These are phyloP conservation scores for Phialocephala sp. DNA, from an alignment of 2,329 filamentous ascomycete genomes.

Conservation along the genomic window DNA sequence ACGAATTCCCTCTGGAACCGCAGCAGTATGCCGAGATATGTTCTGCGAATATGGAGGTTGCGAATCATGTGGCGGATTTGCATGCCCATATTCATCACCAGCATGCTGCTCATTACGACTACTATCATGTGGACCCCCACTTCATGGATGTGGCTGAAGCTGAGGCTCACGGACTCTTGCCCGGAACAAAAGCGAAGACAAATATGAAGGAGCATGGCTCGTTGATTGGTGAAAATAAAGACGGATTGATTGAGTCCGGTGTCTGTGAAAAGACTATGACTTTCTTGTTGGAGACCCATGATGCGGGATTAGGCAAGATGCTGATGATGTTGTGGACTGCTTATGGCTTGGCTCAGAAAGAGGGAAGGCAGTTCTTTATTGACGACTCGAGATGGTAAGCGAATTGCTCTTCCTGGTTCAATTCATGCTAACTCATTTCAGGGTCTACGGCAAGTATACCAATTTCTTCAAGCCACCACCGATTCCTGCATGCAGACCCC, in stretches of 20 bases:
- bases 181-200: constrained; percentile 44
- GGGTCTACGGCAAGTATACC: constrained; percentile 77
- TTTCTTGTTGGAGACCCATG: constrained; percentile 74
- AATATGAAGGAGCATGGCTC: constrained; percentile 41
- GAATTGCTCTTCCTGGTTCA: neutral
- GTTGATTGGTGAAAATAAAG: constrained; percentile 56
- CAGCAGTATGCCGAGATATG: constrained; percentile 74
- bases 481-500: constrained; percentile 68
- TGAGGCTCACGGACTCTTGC: constrained; percentile 66
- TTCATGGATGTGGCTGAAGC: constrained; percentile 80
- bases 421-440: constrained; percentile 37
- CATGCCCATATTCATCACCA: constrained; percentile 50
- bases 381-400: constrained; percentile 77
- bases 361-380: constrained; percentile 80
- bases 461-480: constrained; percentile 75
- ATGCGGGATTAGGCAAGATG: constrained; percentile 78
- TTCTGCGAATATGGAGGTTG: constrained; percentile 68
- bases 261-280: constrained; percentile 76
- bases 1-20: constrained; percentile 69
- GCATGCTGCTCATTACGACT: constrained; percentile 54
- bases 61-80: constrained; percentile 60
- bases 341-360: constrained; percentile 77
- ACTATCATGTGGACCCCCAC: constrained; percentile 68
- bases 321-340: constrained; percentile 84
- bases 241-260: constrained; percentile 52